These are phyloP conservation scores for Alternaria incomplexa DNA, from an alignment of 2,329 filamentous ascomycete genomes.

Conservation along the genomic window DNA sequence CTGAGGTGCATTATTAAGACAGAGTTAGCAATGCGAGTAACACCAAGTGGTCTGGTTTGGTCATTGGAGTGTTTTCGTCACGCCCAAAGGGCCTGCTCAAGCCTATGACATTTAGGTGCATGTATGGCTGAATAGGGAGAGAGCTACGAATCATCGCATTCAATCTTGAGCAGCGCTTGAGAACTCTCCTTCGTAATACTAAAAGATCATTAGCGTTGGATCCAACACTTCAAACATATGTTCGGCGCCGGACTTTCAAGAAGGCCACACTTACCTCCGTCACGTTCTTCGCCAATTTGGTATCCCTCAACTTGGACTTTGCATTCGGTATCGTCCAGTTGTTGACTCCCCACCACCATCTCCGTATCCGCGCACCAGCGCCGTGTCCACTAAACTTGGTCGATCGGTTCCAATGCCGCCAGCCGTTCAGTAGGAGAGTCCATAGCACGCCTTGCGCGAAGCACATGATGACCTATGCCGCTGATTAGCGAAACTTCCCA, in stretches of 20 bases:
- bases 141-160: background rate
- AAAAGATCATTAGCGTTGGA: conserved; percentile 15
- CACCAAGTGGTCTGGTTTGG: background rate
- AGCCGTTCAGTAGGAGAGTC: conserved; percentile 82
- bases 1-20: background rate
- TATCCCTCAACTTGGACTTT: conserved; percentile 30
- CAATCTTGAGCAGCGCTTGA: conserved; percentile 31
- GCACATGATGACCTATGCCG: conserved; percentile 76
- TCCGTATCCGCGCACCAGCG: conserved; percentile 75
- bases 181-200: conserved; percentile 40
- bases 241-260: conserved; percentile 34
- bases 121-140: background rate
- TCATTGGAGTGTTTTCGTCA: background rate
- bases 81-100: background rate
- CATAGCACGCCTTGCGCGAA: conserved; percentile 88
- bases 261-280: conserved; percentile 46
- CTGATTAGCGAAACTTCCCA: background rate
- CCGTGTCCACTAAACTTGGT: conserved; percentile 78
- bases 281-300: conserved; percentile 42
- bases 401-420: conserved; percentile 86
- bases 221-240: background rate
- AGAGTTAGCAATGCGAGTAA: background rate
- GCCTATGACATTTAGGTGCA: background rate
- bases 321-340: conserved; percentile 68
- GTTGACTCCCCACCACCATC: conserved; percentile 97